Base-by-base conservation (phyloP, 1,284 basidiomycete species). In the Puccinia coronata region DNA sequence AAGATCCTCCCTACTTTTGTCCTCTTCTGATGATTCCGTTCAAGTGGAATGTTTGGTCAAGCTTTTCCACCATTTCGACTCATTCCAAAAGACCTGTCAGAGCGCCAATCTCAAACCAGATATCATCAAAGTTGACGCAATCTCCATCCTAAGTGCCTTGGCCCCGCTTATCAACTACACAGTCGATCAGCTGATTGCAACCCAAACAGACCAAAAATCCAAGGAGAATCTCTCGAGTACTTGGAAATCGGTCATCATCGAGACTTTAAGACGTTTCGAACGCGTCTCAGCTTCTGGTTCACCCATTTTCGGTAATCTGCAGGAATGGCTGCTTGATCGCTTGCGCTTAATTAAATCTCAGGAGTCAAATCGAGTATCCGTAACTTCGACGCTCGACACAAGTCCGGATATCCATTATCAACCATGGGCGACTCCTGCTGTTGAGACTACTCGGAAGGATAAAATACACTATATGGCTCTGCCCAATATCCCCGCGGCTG, bases 191-290 rank as follows among this genome's bases (percentile, higher is more conserved):
- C 69, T 47, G 9, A 34, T 71, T 18, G 5, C 41, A 47, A 71
- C 5, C 47, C 55, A 77, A 34, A 11, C 55, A n/a, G 74, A 77
- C 39, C 74, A 63, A 47, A 53, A 16, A n/a, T 51, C 57, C 0
- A 51, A 49, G 20, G 25, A 43, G 12, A 9, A 43, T 67, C 25
- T 77, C 55, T 67, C 47, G 23, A 63, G 49, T 31, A 72, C 39
- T 34, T 80, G 78, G 78, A 55, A 47, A 51, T 47, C 41, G 14
- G 55, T 63, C 20, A 61, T 80, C 49, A 70, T 72, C 8, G 78
- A 80, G 47, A 80, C 78, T 23, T 53, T 80, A 14, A 71, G 78
- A 51, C 67, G 69, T 41, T 43, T 80, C n/a, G 78, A 80, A 41
- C 47, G 28, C 36, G 34, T 20, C 39, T 36, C 61, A 36, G 28